Percentiles rank a stretch among this genome's conserved stretches.
Conservation (phyloP, 2,329 filamentous ascomycete genomes). For the Septoria petroselini region DNA sequence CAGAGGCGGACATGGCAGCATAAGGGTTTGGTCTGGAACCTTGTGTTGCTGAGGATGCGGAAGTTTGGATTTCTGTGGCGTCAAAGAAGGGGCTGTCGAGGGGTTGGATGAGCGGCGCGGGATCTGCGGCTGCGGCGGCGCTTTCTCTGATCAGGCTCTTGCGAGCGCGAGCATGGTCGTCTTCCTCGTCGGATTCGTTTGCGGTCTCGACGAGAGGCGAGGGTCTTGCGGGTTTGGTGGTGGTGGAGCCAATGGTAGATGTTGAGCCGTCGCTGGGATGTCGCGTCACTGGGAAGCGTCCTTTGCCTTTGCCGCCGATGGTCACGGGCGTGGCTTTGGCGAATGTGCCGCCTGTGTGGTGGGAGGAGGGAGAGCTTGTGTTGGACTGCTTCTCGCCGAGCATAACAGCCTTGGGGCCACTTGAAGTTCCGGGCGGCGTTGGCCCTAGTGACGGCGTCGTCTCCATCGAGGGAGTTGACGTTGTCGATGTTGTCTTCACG, state of each 20-base stretch:
- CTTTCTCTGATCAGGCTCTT: conserved; percentile 27
- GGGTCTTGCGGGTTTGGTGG: conserved; percentile 29
- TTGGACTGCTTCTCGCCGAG: conserved; percentile 39
- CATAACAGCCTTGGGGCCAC: conserved; percentile 33
- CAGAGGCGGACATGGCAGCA: conserved; percentile 38
- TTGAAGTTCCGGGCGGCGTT: conserved; percentile 14
- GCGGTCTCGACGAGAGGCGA: conserved; percentile 34
- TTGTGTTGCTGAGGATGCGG: conserved; percentile 18
- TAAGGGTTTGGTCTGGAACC: conserved; percentile 38
- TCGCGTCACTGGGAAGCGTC: conserved; percentile 34
- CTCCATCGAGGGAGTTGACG: conserved; percentile 16
- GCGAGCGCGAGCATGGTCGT: conserved; percentile 34
- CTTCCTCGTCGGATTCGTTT: conserved; percentile 34
- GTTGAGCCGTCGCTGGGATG: conserved; percentile 27
- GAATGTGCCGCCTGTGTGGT: conserved; percentile 29
- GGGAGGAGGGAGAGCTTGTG: conserved; percentile 37
- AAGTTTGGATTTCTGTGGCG: conserved; percentile 29
- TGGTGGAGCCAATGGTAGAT: conserved; percentile 25
- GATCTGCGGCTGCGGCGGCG: conserved; percentile 18
- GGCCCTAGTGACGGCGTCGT: conserved; percentile 17
- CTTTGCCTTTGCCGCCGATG: conserved; percentile 41
- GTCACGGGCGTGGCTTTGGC: conserved; percentile 48
- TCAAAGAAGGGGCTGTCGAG: conserved; percentile 38
- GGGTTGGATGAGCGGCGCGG: conserved; percentile 28
- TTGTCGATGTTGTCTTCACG: conserved; percentile 56